A percentile compares a stretch with the other conserved stretches of the same genome.
These are phyloP conservation scores for Solanum pinnatisectum DNA, from an alignment of 257 asterid genomes.

Conservation along the genomic window DNA sequence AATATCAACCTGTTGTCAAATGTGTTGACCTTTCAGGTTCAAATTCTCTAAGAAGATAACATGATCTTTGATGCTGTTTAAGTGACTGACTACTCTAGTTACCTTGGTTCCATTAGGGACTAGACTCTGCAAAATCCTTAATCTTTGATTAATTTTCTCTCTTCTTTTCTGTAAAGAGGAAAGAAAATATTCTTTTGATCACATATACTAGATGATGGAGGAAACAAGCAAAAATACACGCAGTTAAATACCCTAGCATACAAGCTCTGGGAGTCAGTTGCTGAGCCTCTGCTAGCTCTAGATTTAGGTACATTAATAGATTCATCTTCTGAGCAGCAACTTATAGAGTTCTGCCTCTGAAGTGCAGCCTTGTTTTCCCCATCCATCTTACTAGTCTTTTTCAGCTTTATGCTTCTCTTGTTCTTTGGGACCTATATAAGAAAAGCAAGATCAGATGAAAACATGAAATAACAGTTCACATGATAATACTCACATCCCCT, in stretches of 20 bases:
- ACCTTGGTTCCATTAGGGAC: conserved; percentile 92
- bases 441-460: background rate
- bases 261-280: conserved; percentile 83
- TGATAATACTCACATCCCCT: conserved; percentile 13
- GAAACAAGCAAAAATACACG: background rate
- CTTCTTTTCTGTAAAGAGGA: conserved; percentile 53
- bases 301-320: conserved; percentile 36
- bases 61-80: background rate
- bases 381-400: conserved; percentile 11
- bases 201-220: background rate
- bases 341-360: conserved; percentile 22
- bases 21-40: background rate
- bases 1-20: conserved; percentile 46
- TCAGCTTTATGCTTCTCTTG: conserved; percentile 15
- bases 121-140: conserved; percentile 75
- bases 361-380: background rate
- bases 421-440: conserved; percentile 23
- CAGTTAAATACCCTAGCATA: conserved; percentile 62
- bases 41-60: background rate
- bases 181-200: background rate
- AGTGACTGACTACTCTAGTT: background rate
- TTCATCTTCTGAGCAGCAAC: conserved; percentile 43
- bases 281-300: conserved; percentile 53
- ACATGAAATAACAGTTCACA: background rate
- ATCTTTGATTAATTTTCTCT: conserved; percentile 71